Percentiles rank a stretch among this genome's conserved stretches.
Conservation (phyloP, 2,329 filamentous ascomycete species). For the Verticillium longisporum region DNA sequence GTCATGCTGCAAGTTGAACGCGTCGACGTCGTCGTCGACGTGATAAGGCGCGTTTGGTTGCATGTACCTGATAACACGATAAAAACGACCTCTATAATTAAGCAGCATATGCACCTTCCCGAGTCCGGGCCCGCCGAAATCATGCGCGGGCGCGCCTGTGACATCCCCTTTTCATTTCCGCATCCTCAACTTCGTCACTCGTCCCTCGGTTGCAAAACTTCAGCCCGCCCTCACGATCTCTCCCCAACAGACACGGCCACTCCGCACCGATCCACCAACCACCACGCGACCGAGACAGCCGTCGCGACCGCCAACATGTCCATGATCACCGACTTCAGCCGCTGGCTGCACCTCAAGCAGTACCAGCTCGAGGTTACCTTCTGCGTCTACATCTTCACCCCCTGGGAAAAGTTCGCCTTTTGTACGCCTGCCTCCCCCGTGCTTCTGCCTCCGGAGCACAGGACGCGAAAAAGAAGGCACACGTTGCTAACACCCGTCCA, state of each 20-base stretch:
- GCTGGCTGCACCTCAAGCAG: conserved; percentile 89
- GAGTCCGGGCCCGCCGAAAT: not conserved
- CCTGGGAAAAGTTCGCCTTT: conserved; percentile 93
- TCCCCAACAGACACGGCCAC: not conserved
- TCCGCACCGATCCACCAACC: not conserved
- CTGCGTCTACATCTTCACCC: conserved; percentile 93
- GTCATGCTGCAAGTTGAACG: too few relatives aligned
- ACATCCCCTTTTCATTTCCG: not conserved
- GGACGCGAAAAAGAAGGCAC: not conserved
- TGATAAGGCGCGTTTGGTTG: not conserved
- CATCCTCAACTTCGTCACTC: not conserved
- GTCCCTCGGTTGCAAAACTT: not conserved
- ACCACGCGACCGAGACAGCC: not conserved
- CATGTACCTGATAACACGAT: not conserved
- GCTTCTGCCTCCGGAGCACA: not conserved
- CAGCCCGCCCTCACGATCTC: not conserved
- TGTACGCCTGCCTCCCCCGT: conserved; percentile 54
- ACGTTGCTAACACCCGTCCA: conserved; percentile 25
- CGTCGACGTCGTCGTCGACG: not conserved
- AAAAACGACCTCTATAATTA: not conserved
- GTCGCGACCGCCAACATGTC: conserved; percentile 20
- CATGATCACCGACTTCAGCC: conserved; percentile 50
- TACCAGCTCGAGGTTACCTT: conserved; percentile 99
- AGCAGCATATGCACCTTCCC: not conserved
- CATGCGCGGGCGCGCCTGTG: not conserved